Percentiles rank a stretch among this genome's conserved stretches.
Evolutionary conservation across 805 yeast species (phyloP).

Genomic region (Hanseniaspora lachancei): DNA sequence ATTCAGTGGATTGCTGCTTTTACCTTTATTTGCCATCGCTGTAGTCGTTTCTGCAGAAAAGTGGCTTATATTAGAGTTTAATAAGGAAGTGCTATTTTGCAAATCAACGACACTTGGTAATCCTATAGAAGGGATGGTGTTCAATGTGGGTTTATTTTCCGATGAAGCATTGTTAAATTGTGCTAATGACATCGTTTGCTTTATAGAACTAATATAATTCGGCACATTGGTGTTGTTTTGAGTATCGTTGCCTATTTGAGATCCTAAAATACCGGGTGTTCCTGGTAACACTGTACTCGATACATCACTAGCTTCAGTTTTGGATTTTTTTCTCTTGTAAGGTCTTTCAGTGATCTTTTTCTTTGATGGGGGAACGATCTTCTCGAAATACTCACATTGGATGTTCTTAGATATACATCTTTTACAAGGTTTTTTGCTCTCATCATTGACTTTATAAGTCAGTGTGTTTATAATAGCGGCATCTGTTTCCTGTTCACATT

Average conservation of each 20-base stretch:
- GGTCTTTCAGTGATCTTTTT: background rate
- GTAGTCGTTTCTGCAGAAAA: background rate
- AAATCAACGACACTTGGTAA: background rate
- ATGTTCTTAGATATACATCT: conserved; percentile 1
- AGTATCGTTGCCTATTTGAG: background rate
- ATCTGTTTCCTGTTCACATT: conserved; percentile 44
- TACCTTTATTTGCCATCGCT: background rate
- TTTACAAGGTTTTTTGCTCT: background rate
- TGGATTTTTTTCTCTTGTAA: background rate
- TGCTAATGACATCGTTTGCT: background rate
- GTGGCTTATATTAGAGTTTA: background rate
- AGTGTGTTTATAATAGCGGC: background rate
- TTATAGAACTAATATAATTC: background rate
- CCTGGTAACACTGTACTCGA: background rate
- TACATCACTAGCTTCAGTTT: background rate
- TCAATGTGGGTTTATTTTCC: background rate
- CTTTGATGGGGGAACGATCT: background rate
- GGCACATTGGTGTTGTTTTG: background rate
- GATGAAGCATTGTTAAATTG: background rate
- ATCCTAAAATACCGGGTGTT: background rate
- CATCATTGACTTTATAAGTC: background rate
- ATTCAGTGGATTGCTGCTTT: background rate
- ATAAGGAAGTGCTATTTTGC: background rate
- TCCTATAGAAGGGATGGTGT: background rate
- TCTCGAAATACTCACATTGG: conserved; percentile 7